phyloP scores from a whole-genome alignment of 768 basidiomycete species.

The Agrocybe chaxingu region DNA sequence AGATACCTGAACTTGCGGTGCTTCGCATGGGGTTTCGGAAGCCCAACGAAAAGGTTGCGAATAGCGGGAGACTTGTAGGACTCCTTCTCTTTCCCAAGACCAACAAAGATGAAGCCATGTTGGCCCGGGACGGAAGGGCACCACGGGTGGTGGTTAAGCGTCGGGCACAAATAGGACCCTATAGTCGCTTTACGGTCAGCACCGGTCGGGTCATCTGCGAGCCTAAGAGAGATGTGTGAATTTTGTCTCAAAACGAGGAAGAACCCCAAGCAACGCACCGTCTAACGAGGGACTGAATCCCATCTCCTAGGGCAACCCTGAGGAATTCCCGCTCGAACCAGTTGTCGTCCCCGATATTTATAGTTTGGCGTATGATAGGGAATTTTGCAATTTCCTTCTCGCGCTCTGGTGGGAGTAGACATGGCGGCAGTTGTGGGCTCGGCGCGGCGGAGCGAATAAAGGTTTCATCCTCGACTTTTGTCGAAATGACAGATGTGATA shows the following conservation, averaged over 20 bases:
- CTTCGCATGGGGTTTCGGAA: constrained; percentile 22
- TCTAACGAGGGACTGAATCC: constrained; percentile 33
- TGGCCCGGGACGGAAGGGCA: constrained; percentile 44
- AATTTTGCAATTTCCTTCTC: constrained; percentile 7
- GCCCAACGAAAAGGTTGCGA: constrained; percentile 44
- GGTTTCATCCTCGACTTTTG: constrained; percentile 5
- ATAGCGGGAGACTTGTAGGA: constrained; percentile 36
- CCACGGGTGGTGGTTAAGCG: constrained; percentile 53
- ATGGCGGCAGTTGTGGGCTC: background rate
- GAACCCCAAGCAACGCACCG: constrained; percentile 21
- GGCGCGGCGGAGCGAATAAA: constrained; percentile 5
- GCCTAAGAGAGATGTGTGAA: constrained; percentile 7
- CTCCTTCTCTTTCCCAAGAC: constrained; percentile 42
- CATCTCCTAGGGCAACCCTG: constrained; percentile 35
- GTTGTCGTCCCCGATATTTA: constrained; percentile 16
- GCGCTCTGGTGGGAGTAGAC: constrained; percentile 10
- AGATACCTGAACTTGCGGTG: constrained; percentile 40
- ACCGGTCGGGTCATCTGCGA: constrained; percentile 6
- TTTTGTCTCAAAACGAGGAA: background rate
- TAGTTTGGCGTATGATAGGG: constrained; percentile 6
- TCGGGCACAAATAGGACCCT: constrained; percentile 45
- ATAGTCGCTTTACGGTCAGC: constrained; percentile 28
- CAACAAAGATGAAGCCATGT: constrained; percentile 57
- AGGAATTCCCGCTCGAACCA: constrained; percentile 38
- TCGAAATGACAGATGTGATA: background rate